These are phyloP conservation scores for Ophiocordyceps camponoti-floridani DNA, from an alignment of 2,329 filamentous ascomycete genomes.

Conservation along the genomic window DNA sequence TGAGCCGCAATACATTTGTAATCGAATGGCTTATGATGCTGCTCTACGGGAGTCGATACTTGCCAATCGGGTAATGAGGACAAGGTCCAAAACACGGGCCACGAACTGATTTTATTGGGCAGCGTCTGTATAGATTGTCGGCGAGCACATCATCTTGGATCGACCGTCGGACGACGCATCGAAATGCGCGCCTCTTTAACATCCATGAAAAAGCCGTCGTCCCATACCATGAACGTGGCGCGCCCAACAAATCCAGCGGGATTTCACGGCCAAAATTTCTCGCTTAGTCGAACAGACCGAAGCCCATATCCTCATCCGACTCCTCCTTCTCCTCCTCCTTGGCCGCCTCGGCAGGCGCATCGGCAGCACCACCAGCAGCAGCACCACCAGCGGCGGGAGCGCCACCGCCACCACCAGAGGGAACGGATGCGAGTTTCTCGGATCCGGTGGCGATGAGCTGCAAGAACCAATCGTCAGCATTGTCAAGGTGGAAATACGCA, in stretches of 20 bases:
- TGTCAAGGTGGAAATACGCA: too few species aligned
- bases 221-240: constrained; percentile 11
- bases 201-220: constrained; percentile 11
- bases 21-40: not conserved
- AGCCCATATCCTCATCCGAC: constrained; percentile 62
- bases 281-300: constrained; percentile 59
- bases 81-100: not conserved
- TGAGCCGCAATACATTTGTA: not conserved
- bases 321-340: constrained; percentile 65
- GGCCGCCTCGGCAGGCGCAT: constrained; percentile 37
- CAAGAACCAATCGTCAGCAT: not conserved
- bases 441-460: constrained; percentile 85
- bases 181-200: too few species aligned
- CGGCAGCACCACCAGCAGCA: constrained; percentile 48
- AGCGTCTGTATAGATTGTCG: constrained; percentile 12
- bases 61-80: not conserved
- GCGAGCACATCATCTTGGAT: constrained; percentile 10
- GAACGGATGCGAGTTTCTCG: constrained; percentile 91
- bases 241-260: too few species aligned
- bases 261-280: constrained; percentile 4
- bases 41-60: not conserved
- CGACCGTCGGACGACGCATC: not conserved
- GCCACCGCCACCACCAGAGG: constrained; percentile 70
- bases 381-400: constrained; percentile 48
- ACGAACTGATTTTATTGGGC: constrained; percentile 1